phyloP scores from a whole-genome alignment of 805 yeast genomes.

The Metschnikowia reukaufii region DNA sequence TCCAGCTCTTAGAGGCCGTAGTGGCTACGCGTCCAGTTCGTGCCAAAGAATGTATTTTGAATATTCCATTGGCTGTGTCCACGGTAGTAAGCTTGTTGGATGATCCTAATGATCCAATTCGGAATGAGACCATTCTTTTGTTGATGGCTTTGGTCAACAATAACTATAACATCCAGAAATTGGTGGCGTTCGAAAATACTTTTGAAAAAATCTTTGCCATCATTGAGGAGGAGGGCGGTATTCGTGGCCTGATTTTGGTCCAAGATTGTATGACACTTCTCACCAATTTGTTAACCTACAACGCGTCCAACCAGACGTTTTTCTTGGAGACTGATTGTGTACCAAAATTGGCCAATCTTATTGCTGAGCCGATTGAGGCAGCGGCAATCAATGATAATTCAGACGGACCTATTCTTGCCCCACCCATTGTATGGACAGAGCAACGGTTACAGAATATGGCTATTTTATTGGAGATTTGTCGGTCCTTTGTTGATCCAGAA shows the following conservation, averaged over 20 bases:
- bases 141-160: conserved; percentile 79
- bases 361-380: conserved; percentile 59
- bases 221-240: conserved; percentile 83
- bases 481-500: conserved; percentile 69
- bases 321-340: conserved; percentile 85
- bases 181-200: conserved; percentile 92
- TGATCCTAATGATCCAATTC: conserved; percentile 67
- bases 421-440: conserved; percentile 68
- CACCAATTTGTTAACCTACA: conserved; percentile 70
- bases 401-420: conserved; percentile 21
- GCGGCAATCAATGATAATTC: conserved; percentile 18
- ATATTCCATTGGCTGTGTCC: conserved; percentile 78
- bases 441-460: conserved; percentile 69
- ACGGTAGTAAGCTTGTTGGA: conserved; percentile 58
- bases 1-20: conserved; percentile 83
- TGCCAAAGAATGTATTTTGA: conserved; percentile 70
- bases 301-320: conserved; percentile 84
- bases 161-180: conserved; percentile 82
- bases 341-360: conserved; percentile 58
- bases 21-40: conserved; percentile 71
- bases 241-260: conserved; percentile 84
- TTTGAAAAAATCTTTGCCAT: conserved; percentile 81
- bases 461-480: conserved; percentile 68
- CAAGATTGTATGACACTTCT: conserved; percentile 84
- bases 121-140: conserved; percentile 85